Base-by-base conservation (phyloP, 495 filamentous ascomycete species). In the Annulohypoxylon maeteangense region DNA sequence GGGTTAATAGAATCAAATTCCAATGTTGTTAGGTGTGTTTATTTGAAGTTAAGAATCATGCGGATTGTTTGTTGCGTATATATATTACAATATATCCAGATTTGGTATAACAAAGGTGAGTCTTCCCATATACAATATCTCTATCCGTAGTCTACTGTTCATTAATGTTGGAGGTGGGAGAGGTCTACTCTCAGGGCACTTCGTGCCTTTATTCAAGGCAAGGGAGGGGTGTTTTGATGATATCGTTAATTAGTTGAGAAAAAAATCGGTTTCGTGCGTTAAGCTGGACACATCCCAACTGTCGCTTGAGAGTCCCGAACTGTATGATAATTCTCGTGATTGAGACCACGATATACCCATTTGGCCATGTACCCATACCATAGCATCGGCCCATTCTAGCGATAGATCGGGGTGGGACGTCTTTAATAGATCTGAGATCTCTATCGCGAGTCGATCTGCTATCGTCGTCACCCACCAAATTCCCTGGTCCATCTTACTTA, bases 341-440 rank as follows among this genome's bases (percentile, higher is more conserved):
- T 40, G 44, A 36, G 64, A n/a, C 14, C 20, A 36, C 47, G 55
- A 62, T 6, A 57, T 6, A 40, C 54, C 47, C 12, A 68, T 22
- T 8, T 42, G 59, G 22, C 36, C 31, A 3, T 61, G n/a, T 14
- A 47, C 44, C 64, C 65, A 72, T 5, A 53, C 14, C 2, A 72
- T 61, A 12, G 54, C 25, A 12, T 72, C 64, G 6, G 51, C 44
- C 70, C 70, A 72, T 61, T 68, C 70, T 0, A 64, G 22, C 3
- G 65, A 53, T 3, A 68, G 25, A 25, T 6, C 16, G 16, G 70
- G 65, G 12, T 67, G 62, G 10, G 3, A 29, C 6, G 20, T 63
- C 7, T n/a, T 54, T 34, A 78, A 40, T 4, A 72, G 31, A 18
- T 67, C 75, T 14, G 68, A 47, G n/a, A 73, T 67, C 64, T 78